phyloP scores from a whole-genome alignment of 2,329 filamentous ascomycete genomes.

The Byssochlamys sp. region DNA sequence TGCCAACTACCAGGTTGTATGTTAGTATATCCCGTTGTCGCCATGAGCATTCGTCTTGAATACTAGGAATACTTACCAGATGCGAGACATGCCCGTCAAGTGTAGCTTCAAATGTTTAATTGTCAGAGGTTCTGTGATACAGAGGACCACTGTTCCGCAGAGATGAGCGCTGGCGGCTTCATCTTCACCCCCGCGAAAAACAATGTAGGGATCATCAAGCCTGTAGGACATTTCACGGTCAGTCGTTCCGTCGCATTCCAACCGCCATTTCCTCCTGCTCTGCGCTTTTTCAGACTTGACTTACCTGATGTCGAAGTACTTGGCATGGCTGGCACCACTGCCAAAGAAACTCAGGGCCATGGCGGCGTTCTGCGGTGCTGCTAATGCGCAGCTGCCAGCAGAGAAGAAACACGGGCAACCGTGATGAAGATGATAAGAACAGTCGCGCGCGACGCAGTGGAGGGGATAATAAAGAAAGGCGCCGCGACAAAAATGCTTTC shows the following conservation, averaged over 20 bases:
- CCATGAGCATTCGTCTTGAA: neutral
- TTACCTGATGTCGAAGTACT: conserved; percentile 43
- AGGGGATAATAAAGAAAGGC: neutral
- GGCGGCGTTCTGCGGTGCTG: conserved; percentile 1
- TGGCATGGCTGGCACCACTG: conserved; percentile 35
- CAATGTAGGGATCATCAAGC: conserved; percentile 67
- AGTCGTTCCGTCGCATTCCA: conserved; percentile 7
- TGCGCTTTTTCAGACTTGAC: conserved; percentile 1
- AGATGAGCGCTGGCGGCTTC: conserved; percentile 67
- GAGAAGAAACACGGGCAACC: neutral
- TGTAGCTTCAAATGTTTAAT: conserved; percentile 66
- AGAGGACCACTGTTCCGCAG: conserved; percentile 64
- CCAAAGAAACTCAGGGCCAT: conserved; percentile 41
- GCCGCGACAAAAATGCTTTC: neutral
- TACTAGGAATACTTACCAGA: conserved; percentile 47
- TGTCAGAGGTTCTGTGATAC: conserved; percentile 57
- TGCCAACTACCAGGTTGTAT: conserved; percentile 20
- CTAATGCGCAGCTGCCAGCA: neutral
- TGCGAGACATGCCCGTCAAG: conserved; percentile 58
- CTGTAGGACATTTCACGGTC: conserved; percentile 34
- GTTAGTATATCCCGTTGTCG: neutral
- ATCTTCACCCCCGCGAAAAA: conserved; percentile 64
- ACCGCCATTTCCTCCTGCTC: neutral
- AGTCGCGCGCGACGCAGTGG: neutral
- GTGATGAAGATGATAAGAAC: neutral